Percentiles rank a stretch among this genome's conserved stretches.
Conservation (phyloP, 2,329 filamentous ascomycete species). For the Calonectria pauciramosa region DNA sequence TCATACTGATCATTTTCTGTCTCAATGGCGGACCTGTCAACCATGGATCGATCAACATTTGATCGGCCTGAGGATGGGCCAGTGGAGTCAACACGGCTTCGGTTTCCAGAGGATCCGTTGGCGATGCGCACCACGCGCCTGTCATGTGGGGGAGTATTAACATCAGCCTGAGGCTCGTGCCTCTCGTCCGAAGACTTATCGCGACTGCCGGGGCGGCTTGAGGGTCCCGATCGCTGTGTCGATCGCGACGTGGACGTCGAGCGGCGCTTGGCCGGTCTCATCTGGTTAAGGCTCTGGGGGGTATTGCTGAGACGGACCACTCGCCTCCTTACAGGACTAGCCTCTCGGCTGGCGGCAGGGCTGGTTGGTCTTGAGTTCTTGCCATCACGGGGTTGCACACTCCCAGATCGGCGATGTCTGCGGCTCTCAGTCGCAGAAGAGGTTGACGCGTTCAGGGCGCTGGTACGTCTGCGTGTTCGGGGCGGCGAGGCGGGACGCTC, state of each 20-base stretch:
- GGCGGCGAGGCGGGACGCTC: slow-evolving; percentile 59
- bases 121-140: slow-evolving; percentile 69
- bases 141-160: slow-evolving; percentile 68
- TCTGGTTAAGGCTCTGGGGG: slow-evolving; percentile 59
- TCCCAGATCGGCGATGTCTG: slow-evolving; percentile 63
- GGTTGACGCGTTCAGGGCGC: slow-evolving; percentile 60
- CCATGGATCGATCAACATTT: slow-evolving; percentile 49
- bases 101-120: slow-evolving; percentile 64
- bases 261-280: slow-evolving; percentile 58
- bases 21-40: slow-evolving; percentile 54
- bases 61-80: slow-evolving; percentile 54
- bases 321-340: slow-evolving; percentile 68
- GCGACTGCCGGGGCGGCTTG: slow-evolving; percentile 56
- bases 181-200: slow-evolving; percentile 59
- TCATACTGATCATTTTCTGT: slow-evolving; percentile 62
- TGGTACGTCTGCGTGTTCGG: slow-evolving; percentile 63
- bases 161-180: slow-evolving; percentile 51
- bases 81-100: slow-evolving; percentile 53
- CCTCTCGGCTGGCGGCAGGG: slow-evolving; percentile 62
- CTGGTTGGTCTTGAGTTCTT: slow-evolving; percentile 58
- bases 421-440: slow-evolving; percentile 59
- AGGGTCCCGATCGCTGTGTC: slow-evolving; percentile 47
- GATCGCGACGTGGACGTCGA: slow-evolving; percentile 65
- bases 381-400: slow-evolving; percentile 56
- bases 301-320: slow-evolving; percentile 70